Percentiles rank a stretch among this genome's conserved stretches.
Conservation (phyloP, 2,329 filamentous ascomycete genomes). For the Xylariaceae sp. region DNA sequence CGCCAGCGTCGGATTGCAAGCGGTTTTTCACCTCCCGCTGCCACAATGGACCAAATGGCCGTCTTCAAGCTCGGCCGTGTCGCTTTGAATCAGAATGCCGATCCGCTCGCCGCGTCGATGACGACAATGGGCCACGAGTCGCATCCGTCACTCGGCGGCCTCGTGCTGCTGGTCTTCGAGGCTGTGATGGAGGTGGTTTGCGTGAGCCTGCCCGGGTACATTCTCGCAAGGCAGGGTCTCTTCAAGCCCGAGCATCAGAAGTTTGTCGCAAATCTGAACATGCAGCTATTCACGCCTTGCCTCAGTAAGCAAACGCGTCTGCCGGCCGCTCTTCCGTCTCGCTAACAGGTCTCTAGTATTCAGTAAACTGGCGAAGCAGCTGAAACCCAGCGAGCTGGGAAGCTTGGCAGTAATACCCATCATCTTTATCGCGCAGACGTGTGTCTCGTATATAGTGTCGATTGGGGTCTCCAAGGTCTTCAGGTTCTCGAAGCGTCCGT, state of each 20-base stretch:
- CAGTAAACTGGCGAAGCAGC: slow-evolving; percentile 89
- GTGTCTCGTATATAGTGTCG: slow-evolving; percentile 77
- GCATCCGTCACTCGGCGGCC: slow-evolving; percentile 60
- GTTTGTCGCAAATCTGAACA: slow-evolving; percentile 92
- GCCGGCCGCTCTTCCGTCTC: not conserved
- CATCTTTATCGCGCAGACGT: slow-evolving; percentile 83
- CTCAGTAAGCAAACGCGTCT: slow-evolving; percentile 54
- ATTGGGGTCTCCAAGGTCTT: slow-evolving; percentile 64
- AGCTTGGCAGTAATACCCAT: slow-evolving; percentile 92
- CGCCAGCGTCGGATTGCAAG: too few species aligned
- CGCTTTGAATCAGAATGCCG: too few species aligned
- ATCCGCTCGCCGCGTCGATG: too few species aligned
- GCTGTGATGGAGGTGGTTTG: slow-evolving; percentile 57
- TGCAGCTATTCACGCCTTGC: slow-evolving; percentile 93
- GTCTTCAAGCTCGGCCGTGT: too few species aligned
- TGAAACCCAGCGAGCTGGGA: slow-evolving; percentile 81
- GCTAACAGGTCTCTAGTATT: slow-evolving; percentile 57
- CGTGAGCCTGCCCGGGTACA: slow-evolving; percentile 88
- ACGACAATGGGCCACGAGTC: slow-evolving; percentile 26
- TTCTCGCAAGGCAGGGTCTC: slow-evolving; percentile 81
- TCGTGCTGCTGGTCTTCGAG: slow-evolving; percentile 82
- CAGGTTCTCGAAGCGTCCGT: slow-evolving; percentile 73
- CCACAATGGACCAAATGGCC: not conserved
- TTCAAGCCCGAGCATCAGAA: slow-evolving; percentile 96
- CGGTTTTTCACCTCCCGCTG: not conserved